phyloP scores from a whole-genome alignment of 148 eudicot species.

The Silene conica region DNA sequence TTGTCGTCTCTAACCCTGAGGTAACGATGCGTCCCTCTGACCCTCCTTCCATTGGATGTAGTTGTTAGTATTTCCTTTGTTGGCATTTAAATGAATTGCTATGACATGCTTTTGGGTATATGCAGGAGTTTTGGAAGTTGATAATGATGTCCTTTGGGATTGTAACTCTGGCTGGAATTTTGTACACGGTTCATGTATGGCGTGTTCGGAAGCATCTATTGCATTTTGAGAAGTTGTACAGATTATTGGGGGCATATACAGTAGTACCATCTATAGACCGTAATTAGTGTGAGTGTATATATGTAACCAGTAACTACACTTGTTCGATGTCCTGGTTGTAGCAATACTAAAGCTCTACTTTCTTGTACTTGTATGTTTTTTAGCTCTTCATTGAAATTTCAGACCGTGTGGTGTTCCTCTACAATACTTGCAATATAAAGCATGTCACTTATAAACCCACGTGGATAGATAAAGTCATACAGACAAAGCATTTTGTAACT shows the following conservation, averaged over 20 bases:
- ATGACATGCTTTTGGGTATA: background rate
- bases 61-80: too few relatives aligned
- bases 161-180: constrained; percentile 55
- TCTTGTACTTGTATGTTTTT: too few relatives aligned
- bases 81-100: background rate
- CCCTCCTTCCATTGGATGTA: too few relatives aligned
- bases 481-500: too few relatives aligned
- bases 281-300: background rate
- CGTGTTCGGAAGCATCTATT: constrained; percentile 66
- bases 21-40: constrained; percentile 38
- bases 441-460: too few relatives aligned
- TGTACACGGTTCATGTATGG: constrained; percentile 69
- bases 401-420: too few relatives aligned
- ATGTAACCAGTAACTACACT: background rate
- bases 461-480: too few relatives aligned
- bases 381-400: too few relatives aligned
- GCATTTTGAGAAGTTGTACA: constrained; percentile 61
- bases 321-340: too few relatives aligned
- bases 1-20: constrained; percentile 75
- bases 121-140: constrained; percentile 83
- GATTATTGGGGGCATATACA: background rate
- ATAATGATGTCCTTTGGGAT: constrained; percentile 50
- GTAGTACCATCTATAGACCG: constrained; percentile 11
- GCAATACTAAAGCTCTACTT: too few relatives aligned
- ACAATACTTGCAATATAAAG: too few relatives aligned